Evolutionary conservation across 176 grass and related monocot species (phyloP), one percentile per base, ranked within the genome.

Genomic region (Melocanna baccifera): DNA sequence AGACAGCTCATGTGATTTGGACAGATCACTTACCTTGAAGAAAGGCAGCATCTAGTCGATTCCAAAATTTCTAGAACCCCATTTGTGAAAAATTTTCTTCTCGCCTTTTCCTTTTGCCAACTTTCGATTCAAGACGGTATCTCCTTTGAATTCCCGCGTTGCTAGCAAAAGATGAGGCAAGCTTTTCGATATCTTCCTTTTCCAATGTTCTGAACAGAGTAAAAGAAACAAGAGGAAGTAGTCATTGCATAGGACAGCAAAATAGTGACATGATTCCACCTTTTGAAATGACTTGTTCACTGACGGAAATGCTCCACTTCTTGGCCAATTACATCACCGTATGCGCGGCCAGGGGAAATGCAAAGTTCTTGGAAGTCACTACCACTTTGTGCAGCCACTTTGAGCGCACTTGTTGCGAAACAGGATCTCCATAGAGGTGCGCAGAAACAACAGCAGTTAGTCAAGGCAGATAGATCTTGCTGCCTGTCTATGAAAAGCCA

Each of bases 291-390:
- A 47, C 69, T 56, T 57, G 59, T 47, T 87, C 69, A 69, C 42
- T 28, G 43, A 63, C 12, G 37, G 63, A 85, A 85, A 46, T 78
- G 65, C 73, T 83, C 86, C 73, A 81, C 82, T 76, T 75, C 55
- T 61, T 85, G 61, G n/a, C 69, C 87, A 85, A 75, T 85, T 69
- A 89, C 62, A 87, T 57, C 68, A 67, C 69, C 62, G 72, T 11
- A 26, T 30, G 61, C 28, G 12, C 28, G 51, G 47, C 32, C 34
- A 45, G 57, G 57, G 30, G 5, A 62, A 89, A 85, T 85, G 88
- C 77, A 85, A 70, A 85, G 78, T 81, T 89, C 77, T 89, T 28
- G 63, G 62, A 81, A 89, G 71, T 69, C 83, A 89, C 70, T 53
- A 45, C 25, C 67, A 70, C 82, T 89, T 76, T 85, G 83, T 81